These are phyloP conservation scores for Diaporthe batatas DNA, from an alignment of 2,329 filamentous ascomycete species.

Conservation along the genomic window DNA sequence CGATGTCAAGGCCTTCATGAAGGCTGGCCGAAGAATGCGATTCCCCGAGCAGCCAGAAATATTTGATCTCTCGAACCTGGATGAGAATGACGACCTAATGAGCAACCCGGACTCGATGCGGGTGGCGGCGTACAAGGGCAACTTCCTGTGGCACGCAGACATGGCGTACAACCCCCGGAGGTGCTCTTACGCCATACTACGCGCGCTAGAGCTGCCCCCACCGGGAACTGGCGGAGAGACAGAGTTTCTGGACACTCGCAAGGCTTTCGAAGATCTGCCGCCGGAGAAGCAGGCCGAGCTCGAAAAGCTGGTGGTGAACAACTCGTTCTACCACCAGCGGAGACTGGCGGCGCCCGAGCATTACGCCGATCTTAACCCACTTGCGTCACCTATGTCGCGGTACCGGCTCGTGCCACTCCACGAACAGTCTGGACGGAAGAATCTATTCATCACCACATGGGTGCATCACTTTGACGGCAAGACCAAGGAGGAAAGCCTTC, in stretches of 20 bases:
- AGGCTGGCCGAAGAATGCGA: constrained; percentile 2
- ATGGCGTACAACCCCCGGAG: constrained; percentile 33
- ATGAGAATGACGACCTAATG: constrained; percentile 19
- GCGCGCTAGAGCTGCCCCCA: constrained; percentile 35
- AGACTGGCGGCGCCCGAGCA: constrained; percentile 53
- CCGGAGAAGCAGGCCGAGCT: constrained; percentile 10
- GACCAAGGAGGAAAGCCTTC: constrained; percentile 48
- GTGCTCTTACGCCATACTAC: constrained; percentile 26
- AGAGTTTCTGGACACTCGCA: constrained; percentile 35
- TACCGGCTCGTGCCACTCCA: constrained; percentile 60
- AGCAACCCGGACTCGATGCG: constrained; percentile 19
- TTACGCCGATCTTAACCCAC: constrained; percentile 51
- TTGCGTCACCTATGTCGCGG: constrained; percentile 48
- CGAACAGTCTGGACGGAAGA: constrained; percentile 55
- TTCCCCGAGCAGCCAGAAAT: constrained; percentile 24
- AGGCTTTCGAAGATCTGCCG: constrained; percentile 41
- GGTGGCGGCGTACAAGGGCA: constrained; percentile 26
- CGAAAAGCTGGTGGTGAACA: constrained; percentile 39
- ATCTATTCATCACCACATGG: constrained; percentile 60
- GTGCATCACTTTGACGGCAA: constrained; percentile 58
- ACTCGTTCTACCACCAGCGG: constrained; percentile 53
- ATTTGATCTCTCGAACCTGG: constrained; percentile 39
- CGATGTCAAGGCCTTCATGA: constrained; percentile 28
- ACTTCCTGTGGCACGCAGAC: constrained; percentile 35
- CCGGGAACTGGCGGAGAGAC: constrained; percentile 35